Conservation (phyloP, 257 asterid species). For the Lycium ferocissimum region DNA sequence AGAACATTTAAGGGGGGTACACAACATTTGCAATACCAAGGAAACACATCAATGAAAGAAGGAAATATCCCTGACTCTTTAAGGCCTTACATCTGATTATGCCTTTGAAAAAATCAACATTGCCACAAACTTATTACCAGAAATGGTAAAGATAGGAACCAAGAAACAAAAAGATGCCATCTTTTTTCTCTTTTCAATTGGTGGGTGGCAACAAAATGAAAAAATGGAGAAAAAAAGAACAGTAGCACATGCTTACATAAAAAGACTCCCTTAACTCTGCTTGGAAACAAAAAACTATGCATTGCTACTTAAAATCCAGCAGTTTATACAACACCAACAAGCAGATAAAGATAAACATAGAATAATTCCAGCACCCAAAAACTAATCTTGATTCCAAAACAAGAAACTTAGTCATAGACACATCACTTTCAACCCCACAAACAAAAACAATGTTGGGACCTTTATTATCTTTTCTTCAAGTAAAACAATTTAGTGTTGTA, state of each 20-base stretch:
- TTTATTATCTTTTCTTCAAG: background rate
- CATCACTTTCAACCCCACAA: background rate
- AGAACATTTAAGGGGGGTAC: slow-evolving; percentile 38
- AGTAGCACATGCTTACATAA: background rate
- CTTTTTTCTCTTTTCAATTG: background rate
- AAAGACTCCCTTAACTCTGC: background rate
- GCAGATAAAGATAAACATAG: background rate
- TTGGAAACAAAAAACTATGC: background rate
- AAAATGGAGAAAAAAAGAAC: background rate
- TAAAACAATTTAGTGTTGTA: background rate
- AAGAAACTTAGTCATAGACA: background rate
- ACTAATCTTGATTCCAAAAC: background rate
- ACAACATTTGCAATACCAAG: slow-evolving; percentile 30
- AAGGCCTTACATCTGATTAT: background rate
- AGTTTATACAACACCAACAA: background rate
- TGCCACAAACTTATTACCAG: slow-evolving; percentile 24
- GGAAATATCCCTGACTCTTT: slow-evolving; percentile 25
- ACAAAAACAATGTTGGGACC: background rate
- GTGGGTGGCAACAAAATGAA: background rate
- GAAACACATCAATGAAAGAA: slow-evolving; percentile 28
- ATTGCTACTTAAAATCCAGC: slow-evolving; percentile 21
- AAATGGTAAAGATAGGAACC: slow-evolving; percentile 23
- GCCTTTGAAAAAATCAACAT: background rate
- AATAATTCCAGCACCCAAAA: background rate
- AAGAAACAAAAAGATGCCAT: background rate